phyloP scores from a whole-genome alignment of 2,329 filamentous ascomycete species.

The Colletotrichum sp. region DNA sequence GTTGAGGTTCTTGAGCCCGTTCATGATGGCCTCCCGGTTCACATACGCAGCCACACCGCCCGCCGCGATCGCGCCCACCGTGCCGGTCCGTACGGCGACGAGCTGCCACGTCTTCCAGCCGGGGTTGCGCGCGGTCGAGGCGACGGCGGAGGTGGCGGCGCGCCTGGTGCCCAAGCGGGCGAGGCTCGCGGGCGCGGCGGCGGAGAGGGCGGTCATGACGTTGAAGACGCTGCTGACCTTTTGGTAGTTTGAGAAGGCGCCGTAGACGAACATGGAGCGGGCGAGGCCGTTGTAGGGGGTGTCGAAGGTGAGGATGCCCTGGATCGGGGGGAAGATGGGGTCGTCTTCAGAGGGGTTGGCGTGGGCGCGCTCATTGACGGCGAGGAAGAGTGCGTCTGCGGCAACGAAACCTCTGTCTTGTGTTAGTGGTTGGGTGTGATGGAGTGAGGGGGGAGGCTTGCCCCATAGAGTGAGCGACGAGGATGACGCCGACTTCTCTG shows the following conservation, averaged over 20 bases:
- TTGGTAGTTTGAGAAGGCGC: conserved; percentile 64
- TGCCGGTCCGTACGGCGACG: conserved; percentile 81
- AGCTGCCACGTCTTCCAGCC: conserved; percentile 62
- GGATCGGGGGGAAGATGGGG: conserved; percentile 80
- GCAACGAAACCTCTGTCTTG: conserved; percentile 74
- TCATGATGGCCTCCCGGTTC: conserved; percentile 72
- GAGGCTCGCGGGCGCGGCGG: conserved; percentile 50
- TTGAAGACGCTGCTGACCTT: conserved; percentile 63
- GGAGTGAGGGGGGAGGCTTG: conserved; percentile 25
- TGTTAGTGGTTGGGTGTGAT: background rate
- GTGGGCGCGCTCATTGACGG: conserved; percentile 67
- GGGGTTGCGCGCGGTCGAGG: conserved; percentile 31
- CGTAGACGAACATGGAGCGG: conserved; percentile 65
- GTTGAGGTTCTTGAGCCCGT: conserved; percentile 51
- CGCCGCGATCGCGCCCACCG: conserved; percentile 79
- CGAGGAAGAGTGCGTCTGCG: conserved; percentile 77
- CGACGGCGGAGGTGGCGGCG: conserved; percentile 22
- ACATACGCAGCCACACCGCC: conserved; percentile 83
- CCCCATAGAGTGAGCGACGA: conserved; percentile 86
- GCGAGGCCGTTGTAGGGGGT: conserved; percentile 79
- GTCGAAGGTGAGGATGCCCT: conserved; percentile 82
- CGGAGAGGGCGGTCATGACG: conserved; percentile 59
- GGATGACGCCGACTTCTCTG: conserved; percentile 78
- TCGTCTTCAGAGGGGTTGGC: conserved; percentile 31
- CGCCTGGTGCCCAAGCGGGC: conserved; percentile 42